Evolutionary conservation across 768 basidiomycete species (phyloP).

Genomic region (Obba rivulosa): DNA sequence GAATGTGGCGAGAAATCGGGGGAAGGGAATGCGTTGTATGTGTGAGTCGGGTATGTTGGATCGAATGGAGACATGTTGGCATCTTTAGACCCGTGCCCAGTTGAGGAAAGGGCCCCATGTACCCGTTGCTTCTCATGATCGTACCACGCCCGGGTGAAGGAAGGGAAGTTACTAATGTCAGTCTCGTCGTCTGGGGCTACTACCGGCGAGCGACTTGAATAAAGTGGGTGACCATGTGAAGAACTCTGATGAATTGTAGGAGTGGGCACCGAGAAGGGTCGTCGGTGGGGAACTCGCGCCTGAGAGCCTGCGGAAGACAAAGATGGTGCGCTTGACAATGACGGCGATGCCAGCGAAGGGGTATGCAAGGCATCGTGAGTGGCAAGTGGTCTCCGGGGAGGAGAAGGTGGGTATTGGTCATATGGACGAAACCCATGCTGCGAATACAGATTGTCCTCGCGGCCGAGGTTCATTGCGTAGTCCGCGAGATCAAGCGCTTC

Average conservation of each 20-base stretch:
- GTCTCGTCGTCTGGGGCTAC: slow-evolving; percentile 37
- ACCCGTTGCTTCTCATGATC: slow-evolving; percentile 21
- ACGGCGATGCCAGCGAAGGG: slow-evolving; percentile 42
- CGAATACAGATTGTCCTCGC: slow-evolving; percentile 23
- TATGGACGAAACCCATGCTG: slow-evolving; percentile 19
- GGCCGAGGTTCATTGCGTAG: slow-evolving; percentile 49
- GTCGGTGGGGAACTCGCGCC: slow-evolving; percentile 22
- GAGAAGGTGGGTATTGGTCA: slow-evolving; percentile 28
- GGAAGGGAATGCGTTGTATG: slow-evolving; percentile 23
- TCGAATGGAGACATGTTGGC: slow-evolving; percentile 28
- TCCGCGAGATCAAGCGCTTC: slow-evolving; percentile 73
- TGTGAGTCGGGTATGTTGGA: slow-evolving; percentile 27
- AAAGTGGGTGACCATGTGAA: not conserved
- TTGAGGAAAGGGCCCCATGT: slow-evolving; percentile 4
- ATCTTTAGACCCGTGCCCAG: slow-evolving; percentile 9
- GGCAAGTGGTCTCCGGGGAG: slow-evolving; percentile 14
- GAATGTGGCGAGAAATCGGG: slow-evolving; percentile 20
- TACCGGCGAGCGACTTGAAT: slow-evolving; percentile 3
- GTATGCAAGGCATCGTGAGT: slow-evolving; percentile 18
- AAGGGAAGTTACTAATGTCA: slow-evolving; percentile 58
- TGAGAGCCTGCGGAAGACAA: slow-evolving; percentile 10
- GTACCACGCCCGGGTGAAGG: slow-evolving; percentile 64
- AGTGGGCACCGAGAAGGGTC: slow-evolving; percentile 48
- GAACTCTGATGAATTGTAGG: slow-evolving; percentile 21
- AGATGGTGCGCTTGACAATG: slow-evolving; percentile 22